phyloP scores from a whole-genome alignment of 768 basidiomycete genomes.

The Chalciporus chontae region DNA sequence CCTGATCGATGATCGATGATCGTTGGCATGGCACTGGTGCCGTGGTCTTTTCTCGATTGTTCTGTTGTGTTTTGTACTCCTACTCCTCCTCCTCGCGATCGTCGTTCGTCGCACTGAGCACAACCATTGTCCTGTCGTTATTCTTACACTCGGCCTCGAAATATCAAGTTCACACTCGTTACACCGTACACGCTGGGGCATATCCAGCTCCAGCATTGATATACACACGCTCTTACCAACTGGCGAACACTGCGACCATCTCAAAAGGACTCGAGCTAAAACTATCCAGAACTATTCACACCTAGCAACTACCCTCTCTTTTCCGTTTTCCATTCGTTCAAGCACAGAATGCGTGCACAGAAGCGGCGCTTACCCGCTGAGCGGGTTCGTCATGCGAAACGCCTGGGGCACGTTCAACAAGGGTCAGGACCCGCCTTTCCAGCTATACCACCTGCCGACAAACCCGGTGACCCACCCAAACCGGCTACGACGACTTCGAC shows the following conservation, averaged over 20 bases:
- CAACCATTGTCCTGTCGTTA: neutral
- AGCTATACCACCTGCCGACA: neutral
- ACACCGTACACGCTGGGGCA: neutral
- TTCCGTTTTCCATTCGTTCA: conserved; percentile 1
- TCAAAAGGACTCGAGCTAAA: neutral
- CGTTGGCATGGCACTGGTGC: neutral
- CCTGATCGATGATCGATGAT: neutral
- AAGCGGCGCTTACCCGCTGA: conserved; percentile 29
- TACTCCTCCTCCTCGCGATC: neutral
- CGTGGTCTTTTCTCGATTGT: too few relatives aligned
- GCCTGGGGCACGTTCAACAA: conserved; percentile 24
- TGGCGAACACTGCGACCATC: neutral
- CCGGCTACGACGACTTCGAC: neutral
- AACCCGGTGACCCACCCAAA: too few relatives aligned
- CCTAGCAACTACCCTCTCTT: neutral
- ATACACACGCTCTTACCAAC: neutral
- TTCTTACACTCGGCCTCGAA: neutral
- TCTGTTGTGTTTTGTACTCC: neutral
- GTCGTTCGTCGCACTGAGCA: neutral
- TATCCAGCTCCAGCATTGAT: neutral
- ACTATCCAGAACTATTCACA: neutral
- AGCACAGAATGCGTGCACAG: conserved; percentile 22
- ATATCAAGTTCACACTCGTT: conserved; percentile 17
- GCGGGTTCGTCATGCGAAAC: conserved; percentile 33
- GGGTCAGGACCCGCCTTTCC: conserved; percentile 5